Base-by-base conservation (phyloP, 2,329 filamentous ascomycete genomes). In the Ophiostoma montium region DNA sequence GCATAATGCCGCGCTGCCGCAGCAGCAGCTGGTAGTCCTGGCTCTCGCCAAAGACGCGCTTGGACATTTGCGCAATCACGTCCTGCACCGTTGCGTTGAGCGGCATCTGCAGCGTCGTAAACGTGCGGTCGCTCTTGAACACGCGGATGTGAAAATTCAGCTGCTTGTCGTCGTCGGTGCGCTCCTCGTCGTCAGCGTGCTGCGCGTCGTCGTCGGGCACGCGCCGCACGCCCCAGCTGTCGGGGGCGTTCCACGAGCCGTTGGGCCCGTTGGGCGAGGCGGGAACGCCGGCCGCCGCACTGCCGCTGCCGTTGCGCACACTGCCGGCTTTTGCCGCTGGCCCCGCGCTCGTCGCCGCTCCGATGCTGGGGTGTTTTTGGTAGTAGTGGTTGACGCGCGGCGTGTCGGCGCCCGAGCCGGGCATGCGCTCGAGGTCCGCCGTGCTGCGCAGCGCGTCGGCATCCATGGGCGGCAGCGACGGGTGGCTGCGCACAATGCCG, bases 11-110 rank as follows among this genome's bases (percentile, higher is more conserved):
- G 62, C 95, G 89, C 66, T 94, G 95, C 58, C 84, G 86, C 70
- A 98, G 78, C 36, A 96, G 84, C 52, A 98, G 94, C 62, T 95
- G 86, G 63, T 95, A 98, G 57, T 95, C 95, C 51, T 94, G 68
- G 54, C 87, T 85, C 57, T 95, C 90, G 50, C 88, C 84, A 33
- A 95, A 92, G 3, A 90, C 94, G 68, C 96, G 96, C 68, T 92
- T 94, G 50, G 90, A 84, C 55, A 98, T 77, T 62, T 92, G 86
- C n/a, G 80, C 75, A 55, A 96, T 82, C 41, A 96, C 82, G 51
- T 98, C 90, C 16, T 78, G 74, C 16, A 94, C 90, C 0, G 84
- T 89, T 3, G 90, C 82, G 59, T 89, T 86, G 47, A 96, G 69
- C 2, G 81, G 72, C 64, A 90, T 82, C 30, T 88, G 90, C 46